Percentiles rank a stretch among this genome's conserved stretches.
phyloP scores from a whole-genome alignment of 225 moss, liverwort and hornwort genomes.

The Bryum argenteum region DNA sequence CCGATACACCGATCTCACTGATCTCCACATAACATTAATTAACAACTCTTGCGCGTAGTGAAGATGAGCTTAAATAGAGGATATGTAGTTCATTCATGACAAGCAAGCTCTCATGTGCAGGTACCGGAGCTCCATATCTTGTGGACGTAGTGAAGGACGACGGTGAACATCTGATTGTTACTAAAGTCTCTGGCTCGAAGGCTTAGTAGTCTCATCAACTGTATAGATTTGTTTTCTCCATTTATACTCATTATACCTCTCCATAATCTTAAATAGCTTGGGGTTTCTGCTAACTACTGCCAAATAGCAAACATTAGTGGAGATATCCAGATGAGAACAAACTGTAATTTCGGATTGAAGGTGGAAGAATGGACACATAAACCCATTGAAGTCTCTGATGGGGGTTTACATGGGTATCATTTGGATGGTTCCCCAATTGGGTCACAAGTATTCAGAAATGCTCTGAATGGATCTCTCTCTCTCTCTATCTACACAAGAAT shows the following conservation, averaged over 20 bases:
- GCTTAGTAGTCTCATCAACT: background rate
- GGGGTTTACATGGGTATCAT: constrained; percentile 46
- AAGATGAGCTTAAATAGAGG: too few relatives aligned
- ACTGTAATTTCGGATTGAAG: constrained; percentile 34
- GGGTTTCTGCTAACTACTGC: background rate
- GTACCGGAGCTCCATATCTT: constrained; percentile 55
- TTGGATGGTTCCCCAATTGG: constrained; percentile 47
- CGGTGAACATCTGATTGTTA: constrained; percentile 51
- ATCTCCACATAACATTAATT: too few relatives aligned
- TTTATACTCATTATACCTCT: background rate
- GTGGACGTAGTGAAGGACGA: constrained; percentile 68
- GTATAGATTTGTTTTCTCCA: constrained; percentile 3
- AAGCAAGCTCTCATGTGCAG: constrained; percentile 27
- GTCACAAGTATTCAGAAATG: constrained; percentile 59
- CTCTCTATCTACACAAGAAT: constrained; percentile 62
- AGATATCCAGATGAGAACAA: constrained; percentile 26
- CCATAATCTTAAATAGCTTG: too few relatives aligned
- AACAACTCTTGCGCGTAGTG: too few relatives aligned
- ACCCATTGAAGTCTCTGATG: constrained; percentile 31
- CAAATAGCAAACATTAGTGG: background rate
- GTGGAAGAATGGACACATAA: constrained; percentile 56
- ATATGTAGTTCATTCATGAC: background rate
- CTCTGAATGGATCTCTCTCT: constrained; percentile 44
- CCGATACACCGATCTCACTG: too few relatives aligned
- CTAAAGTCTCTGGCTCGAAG: constrained; percentile 39